phyloP scores from a whole-genome alignment of 2,329 filamentous ascomycete species.

The Ophiostoma montium region DNA sequence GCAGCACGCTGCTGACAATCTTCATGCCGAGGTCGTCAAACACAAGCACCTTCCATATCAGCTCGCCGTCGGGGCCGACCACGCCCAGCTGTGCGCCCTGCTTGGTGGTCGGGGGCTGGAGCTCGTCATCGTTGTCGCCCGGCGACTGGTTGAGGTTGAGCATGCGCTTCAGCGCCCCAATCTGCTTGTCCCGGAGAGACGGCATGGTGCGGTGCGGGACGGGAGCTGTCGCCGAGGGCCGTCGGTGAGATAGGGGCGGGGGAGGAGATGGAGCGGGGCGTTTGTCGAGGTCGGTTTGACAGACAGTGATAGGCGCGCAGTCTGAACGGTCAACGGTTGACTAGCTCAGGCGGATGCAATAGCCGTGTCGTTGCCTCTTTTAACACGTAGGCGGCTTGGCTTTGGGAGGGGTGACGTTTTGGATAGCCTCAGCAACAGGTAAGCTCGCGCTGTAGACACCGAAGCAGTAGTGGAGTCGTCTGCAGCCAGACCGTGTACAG shows the following conservation, averaged over 20 bases:
- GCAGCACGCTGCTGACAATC: slow-evolving; percentile 90
- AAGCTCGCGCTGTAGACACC: slow-evolving; percentile 2
- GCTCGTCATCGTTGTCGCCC: slow-evolving; percentile 41
- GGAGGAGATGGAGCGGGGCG: background rate
- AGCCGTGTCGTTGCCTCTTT: background rate
- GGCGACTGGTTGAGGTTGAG: slow-evolving; percentile 76
- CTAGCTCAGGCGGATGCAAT: background rate
- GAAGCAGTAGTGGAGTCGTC: slow-evolving; percentile 1
- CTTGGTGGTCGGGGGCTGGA: slow-evolving; percentile 28
- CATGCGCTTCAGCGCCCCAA: slow-evolving; percentile 67
- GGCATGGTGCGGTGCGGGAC: slow-evolving; percentile 1
- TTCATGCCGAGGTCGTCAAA: slow-evolving; percentile 85
- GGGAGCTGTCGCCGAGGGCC: background rate
- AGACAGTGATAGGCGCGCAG: background rate
- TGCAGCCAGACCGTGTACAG: background rate
- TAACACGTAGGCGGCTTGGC: background rate
- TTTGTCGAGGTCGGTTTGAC: background rate
- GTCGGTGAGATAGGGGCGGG: background rate
- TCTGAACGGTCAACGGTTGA: background rate
- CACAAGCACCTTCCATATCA: slow-evolving; percentile 94
- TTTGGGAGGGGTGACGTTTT: background rate
- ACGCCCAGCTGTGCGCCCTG: slow-evolving; percentile 47
- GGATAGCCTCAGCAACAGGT: background rate
- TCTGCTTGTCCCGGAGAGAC: slow-evolving; percentile 15
- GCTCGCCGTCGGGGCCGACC: slow-evolving; percentile 77